Evolutionary conservation across 495 filamentous ascomycete genomes (phyloP).

Genomic region (Saxophila tyrrhenica): DNA sequence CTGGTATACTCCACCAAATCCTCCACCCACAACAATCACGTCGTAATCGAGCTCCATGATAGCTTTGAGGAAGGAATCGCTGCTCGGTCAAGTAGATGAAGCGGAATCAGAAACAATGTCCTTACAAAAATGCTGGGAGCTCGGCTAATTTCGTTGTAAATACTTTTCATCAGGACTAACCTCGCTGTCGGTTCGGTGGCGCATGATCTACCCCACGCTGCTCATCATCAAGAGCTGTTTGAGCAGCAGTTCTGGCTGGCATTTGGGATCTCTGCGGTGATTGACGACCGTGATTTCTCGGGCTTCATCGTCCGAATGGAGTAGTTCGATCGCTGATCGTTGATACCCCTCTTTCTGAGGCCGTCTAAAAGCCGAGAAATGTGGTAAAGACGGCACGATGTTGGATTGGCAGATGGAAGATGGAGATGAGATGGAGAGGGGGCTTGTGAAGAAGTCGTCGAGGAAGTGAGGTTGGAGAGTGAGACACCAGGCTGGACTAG

Average conservation of each 20-base stretch:
- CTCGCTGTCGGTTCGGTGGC: neutral
- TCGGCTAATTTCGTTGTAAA: neutral
- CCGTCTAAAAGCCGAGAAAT: too few species aligned
- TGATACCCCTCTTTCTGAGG: neutral
- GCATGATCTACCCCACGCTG: too few species aligned
- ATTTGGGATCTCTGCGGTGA: too few species aligned
- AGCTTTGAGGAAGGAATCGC: neutral
- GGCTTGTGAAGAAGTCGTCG: too few species aligned
- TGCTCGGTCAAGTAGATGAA: neutral
- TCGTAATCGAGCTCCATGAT: conserved; percentile 9
- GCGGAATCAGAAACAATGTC: neutral
- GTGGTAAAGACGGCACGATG: too few species aligned
- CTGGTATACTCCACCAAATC: conserved; percentile 36
- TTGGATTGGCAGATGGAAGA: too few species aligned
- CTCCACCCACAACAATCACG: conserved; percentile 20
- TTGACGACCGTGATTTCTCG: neutral
- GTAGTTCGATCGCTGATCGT: neutral
- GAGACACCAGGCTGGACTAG: too few species aligned
- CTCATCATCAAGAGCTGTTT: too few species aligned
- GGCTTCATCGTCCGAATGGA: neutral
- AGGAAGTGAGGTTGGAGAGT: too few species aligned
- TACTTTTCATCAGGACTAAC: neutral
- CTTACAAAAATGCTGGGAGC: neutral
- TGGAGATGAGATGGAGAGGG: too few species aligned
- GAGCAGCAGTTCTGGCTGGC: too few species aligned